Conservation (phyloP, 306 rosid genomes). For the Potentilla sterilis region DNA sequence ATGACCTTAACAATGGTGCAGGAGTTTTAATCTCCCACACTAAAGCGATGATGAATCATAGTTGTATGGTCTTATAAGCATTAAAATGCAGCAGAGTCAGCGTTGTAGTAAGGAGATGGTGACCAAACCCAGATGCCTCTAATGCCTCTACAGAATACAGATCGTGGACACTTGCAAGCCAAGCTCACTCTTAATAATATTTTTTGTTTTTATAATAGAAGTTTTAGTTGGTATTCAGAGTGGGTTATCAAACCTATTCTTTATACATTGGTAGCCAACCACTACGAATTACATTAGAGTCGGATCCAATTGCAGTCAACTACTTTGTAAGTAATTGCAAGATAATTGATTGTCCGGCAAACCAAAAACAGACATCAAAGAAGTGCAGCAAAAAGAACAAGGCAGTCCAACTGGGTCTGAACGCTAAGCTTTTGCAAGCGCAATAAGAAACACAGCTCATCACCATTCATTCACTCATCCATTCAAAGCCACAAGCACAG, state of each 20-base stretch:
- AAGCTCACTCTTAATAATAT: background rate
- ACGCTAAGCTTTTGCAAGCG: background rate
- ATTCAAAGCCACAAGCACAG: background rate
- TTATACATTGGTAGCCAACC: background rate
- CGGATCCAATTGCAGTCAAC: background rate
- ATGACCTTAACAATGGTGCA: background rate
- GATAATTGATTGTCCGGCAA: background rate
- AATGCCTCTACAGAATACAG: background rate
- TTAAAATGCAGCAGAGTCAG: background rate
- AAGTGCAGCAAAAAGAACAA: background rate
- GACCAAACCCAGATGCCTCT: background rate
- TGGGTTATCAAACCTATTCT: background rate
- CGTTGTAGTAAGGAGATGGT: background rate
- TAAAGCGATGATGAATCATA: background rate
- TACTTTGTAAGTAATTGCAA: background rate
- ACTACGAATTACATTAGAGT: background rate
- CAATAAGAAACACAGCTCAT: background rate
- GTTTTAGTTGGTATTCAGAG: background rate
- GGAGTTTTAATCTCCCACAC: background rate
- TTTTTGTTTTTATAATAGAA: background rate
- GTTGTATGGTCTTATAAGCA: background rate
- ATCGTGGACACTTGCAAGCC: background rate
- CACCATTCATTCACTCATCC: background rate
- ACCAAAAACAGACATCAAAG: background rate
- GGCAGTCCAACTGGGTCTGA: background rate